Conservation (phyloP, 2,329 filamentous ascomycete genomes). For the Epichloe gansuensis region DNA sequence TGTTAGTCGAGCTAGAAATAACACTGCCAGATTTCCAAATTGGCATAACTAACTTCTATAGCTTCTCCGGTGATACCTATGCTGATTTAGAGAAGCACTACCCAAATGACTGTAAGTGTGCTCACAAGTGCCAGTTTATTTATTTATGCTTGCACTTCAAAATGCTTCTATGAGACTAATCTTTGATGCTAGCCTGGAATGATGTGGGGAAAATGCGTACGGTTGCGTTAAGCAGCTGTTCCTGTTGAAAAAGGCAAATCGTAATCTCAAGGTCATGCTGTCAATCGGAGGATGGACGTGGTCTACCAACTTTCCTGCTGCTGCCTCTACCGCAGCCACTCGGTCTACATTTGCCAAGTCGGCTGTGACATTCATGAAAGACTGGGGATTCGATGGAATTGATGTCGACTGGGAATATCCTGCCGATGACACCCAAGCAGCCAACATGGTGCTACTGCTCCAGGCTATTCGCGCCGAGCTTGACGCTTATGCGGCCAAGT, state of each 20-base stretch:
- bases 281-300: conserved; percentile 83
- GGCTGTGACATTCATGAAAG: conserved; percentile 57
- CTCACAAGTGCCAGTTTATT: too few relatives aligned
- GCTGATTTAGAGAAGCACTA: conserved; percentile 66
- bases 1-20: conserved; percentile 33
- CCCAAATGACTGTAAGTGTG: conserved; percentile 44
- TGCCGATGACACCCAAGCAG: conserved; percentile 25
- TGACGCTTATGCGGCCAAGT: conserved; percentile 32
- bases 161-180: background rate
- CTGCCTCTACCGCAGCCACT: conserved; percentile 49
- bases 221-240: conserved; percentile 73
- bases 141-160: background rate
- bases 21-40: background rate
- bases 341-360: conserved; percentile 56
- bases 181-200: conserved; percentile 35
- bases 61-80: conserved; percentile 54
- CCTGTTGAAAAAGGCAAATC: conserved; percentile 63
- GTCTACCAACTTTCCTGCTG: conserved; percentile 60
- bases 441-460: conserved; percentile 33
- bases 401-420: conserved; percentile 31
- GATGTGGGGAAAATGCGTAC: conserved; percentile 61
- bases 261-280: conserved; percentile 65
- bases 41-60: conserved; percentile 12
- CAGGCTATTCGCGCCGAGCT: conserved; percentile 33
- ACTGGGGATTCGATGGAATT: conserved; percentile 51